Evolutionary conservation across 176 grass and related monocot species (phyloP), one percentile per base, ranked within the genome.

Genomic region (Oryza australiensis): DNA sequence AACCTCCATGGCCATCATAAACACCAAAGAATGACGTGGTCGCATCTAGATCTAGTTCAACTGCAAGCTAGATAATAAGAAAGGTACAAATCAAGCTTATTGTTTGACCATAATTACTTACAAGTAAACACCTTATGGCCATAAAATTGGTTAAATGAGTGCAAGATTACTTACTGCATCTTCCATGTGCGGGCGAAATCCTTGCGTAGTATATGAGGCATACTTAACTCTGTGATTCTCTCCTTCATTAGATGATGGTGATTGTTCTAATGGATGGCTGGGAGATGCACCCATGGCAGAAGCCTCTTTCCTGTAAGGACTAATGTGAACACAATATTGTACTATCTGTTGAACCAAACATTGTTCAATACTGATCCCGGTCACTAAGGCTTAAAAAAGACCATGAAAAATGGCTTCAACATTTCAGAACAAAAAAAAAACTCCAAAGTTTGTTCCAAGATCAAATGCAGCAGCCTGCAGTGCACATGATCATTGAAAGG

Each of bases 171-270:
- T 82, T 65, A 87, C 85, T 53, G 16, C 38, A 82, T 87, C 72
- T 51, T 87, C 38, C 72, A 82, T 76, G 35, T 8, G 3, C 3
- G 3, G 0, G 5, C 66, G 20, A 24, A 0, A 12, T 29, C 64
- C 85, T 77, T 77, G 20, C 79, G 71, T 76, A 64, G 28, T 76
- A 53, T 79, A 76, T 16, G 18, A 12, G 7, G 51, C 79, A 49
- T 82, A 87, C 85, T 82, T 71, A 63, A 77, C 28, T 82, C 40
- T 82, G 79, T 64, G n/a, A 77, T 82, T 82, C 79, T 87, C 72
- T 64, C 33, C 79, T 38, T 40, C 38, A 29, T 62, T 24, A 37
- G 35, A 37, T 37, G 35, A 37, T 37, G 35, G 35, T 37, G 35
- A 37, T 37, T 1, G 35, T 37, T 37, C 35, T 37, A 28, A 13